Percentiles rank a stretch among this genome's conserved stretches.
These are phyloP conservation scores for Sphagnurus paluster DNA, from an alignment of 1,284 basidiomycete genomes.

Conservation along the genomic window DNA sequence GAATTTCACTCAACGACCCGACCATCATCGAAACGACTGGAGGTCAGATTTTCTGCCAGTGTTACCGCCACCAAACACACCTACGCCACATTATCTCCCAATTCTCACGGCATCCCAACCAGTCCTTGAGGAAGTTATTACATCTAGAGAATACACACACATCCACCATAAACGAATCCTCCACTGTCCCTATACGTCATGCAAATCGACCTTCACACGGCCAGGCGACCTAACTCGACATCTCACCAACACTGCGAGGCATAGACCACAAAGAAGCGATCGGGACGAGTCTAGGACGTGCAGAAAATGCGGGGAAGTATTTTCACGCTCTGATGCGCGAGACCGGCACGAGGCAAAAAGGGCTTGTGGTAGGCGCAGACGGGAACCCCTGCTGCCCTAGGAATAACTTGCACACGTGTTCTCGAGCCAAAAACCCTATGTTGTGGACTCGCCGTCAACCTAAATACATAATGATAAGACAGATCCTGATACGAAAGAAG, in stretches of 20 bases:
- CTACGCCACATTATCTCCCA: too few species aligned
- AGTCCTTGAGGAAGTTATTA: neutral
- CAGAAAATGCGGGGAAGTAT: conserved; percentile 21
- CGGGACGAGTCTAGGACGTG: conserved; percentile 12
- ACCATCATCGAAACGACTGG: too few species aligned
- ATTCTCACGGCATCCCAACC: too few species aligned
- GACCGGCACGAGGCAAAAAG: conserved; percentile 25
- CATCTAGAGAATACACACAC: neutral
- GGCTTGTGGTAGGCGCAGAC: conserved; percentile 25
- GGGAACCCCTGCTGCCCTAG: neutral
- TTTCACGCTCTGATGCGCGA: conserved; percentile 29
- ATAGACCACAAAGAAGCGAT: conserved; percentile 10
- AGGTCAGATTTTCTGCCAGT: too few species aligned
- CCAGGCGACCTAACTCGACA: conserved; percentile 25
- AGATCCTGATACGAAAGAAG: conserved; percentile 1
- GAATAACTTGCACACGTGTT: neutral
- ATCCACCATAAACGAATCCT: neutral
- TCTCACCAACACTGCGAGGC: conserved; percentile 20
- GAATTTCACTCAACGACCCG: too few species aligned
- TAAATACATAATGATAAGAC: conserved; percentile 14
- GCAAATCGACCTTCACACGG: conserved; percentile 25
- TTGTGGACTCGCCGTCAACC: neutral
- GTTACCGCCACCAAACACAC: too few species aligned
- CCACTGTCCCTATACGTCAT: conserved; percentile 22
- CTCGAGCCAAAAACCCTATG: too few species aligned